A percentile compares a stretch with the other conserved stretches of the same genome.
phyloP scores from a whole-genome alignment of 78 protist genomes.

The Anaeramoeba flamelloides region DNA sequence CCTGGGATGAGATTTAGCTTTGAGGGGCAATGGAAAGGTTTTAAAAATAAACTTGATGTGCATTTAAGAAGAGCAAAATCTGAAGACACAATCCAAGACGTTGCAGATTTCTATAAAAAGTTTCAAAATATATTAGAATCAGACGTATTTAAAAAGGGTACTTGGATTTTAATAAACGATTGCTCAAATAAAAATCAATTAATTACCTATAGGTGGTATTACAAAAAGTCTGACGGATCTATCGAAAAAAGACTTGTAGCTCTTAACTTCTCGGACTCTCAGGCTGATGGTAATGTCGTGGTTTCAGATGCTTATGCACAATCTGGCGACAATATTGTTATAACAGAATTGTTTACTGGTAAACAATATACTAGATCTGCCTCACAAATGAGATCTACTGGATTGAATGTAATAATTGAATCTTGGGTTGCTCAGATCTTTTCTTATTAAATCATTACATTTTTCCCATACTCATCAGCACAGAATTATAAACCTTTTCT shows the following conservation, averaged over 20 bases:
- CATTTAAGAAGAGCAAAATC: conserved; percentile 37
- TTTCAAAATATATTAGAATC: conserved; percentile 29
- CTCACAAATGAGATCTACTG: conserved; percentile 25
- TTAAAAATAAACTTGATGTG: conserved; percentile 42
- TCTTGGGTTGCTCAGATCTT: conserved; percentile 56
- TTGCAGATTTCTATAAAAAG: conserved; percentile 29
- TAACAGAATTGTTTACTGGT: conserved; percentile 40
- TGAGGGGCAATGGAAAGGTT: conserved; percentile 47
- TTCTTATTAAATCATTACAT: no score
- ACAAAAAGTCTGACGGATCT: no score
- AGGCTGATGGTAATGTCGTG: no score
- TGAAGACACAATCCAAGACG: conserved; percentile 31
- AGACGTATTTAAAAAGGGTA: conserved; percentile 47
- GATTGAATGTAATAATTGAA: conserved; percentile 38
- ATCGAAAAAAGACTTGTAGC: no score
- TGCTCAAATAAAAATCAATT: no score
- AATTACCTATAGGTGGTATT: no score
- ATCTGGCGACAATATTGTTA: conserved; percentile 45
- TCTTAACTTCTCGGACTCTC: no score
- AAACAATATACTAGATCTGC: conserved; percentile 29
- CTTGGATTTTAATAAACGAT: no score
- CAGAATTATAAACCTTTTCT: no score
- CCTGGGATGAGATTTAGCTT: conserved; percentile 49
- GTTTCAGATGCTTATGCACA: no score
- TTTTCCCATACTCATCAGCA: no score